These are phyloP conservation scores for Boletus insuetus DNA, from an alignment of 768 basidiomycete species.

Conservation along the genomic window DNA sequence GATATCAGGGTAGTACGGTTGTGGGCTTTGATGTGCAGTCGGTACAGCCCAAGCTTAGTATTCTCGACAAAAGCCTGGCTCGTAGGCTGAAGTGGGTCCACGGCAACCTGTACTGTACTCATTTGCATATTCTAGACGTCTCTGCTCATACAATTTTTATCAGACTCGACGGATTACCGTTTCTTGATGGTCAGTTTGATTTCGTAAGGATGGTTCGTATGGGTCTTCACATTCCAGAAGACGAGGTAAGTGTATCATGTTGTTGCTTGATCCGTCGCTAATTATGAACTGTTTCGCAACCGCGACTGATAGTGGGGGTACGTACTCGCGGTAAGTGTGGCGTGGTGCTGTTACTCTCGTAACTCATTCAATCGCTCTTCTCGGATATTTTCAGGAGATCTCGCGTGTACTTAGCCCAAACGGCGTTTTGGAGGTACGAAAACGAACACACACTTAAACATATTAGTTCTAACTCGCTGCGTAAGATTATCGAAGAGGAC, in stretches of 20 bases:
- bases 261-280: slow-evolving; percentile 8
- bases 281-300: slow-evolving; percentile 13
- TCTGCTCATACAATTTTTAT: slow-evolving; percentile 4
- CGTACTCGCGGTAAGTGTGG: slow-evolving; percentile 53
- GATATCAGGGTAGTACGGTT: slow-evolving; percentile 46
- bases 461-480: slow-evolving; percentile 6
- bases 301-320: slow-evolving; percentile 51
- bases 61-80: slow-evolving; percentile 41
- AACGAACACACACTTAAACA: neutral
- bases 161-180: slow-evolving; percentile 66
- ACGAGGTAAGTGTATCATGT: slow-evolving; percentile 46
- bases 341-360: slow-evolving; percentile 11
- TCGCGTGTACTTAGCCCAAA: slow-evolving; percentile 62
- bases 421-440: slow-evolving; percentile 60
- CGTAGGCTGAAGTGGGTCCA: slow-evolving; percentile 62
- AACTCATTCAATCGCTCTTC: slow-evolving; percentile 11
- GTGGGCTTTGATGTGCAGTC: slow-evolving; percentile 58
- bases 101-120: slow-evolving; percentile 55
- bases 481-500: slow-evolving; percentile 73
- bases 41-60: slow-evolving; percentile 48
- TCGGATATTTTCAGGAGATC: slow-evolving; percentile 49
- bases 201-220: slow-evolving; percentile 63
- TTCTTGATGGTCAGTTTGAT: slow-evolving; percentile 55
- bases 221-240: slow-evolving; percentile 69
- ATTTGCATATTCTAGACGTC: neutral